A percentile compares a stretch with the other conserved stretches of the same genome.
These are phyloP conservation scores for Podospora fimiseda DNA, from an alignment of 495 filamentous ascomycete genomes.

Conservation along the genomic window DNA sequence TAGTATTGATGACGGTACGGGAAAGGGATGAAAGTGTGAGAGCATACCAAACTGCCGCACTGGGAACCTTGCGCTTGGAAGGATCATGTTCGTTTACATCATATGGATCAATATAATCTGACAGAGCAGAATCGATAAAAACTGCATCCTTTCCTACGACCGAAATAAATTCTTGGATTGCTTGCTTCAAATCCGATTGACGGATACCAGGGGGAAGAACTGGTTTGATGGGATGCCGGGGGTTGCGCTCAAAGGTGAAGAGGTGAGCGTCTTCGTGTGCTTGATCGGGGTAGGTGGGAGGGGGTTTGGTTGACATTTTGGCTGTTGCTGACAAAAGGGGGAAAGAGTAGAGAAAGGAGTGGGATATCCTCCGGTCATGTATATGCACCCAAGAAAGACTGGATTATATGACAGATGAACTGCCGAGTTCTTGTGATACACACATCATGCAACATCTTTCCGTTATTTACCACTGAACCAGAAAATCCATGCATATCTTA, in stretches of 20 bases:
- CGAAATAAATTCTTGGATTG: conserved; percentile 24
- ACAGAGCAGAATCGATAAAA: conserved; percentile 28
- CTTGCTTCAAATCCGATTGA: conserved; percentile 23
- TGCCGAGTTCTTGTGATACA: background rate
- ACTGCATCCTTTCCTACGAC: conserved; percentile 30
- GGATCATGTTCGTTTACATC: conserved; percentile 28
- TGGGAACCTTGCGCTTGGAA: conserved; percentile 31
- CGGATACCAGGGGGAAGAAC: conserved; percentile 39
- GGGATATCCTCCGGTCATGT: too few species aligned
- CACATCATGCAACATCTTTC: background rate
- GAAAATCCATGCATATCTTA: background rate
- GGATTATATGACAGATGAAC: background rate
- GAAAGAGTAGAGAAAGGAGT: too few species aligned
- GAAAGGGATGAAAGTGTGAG: background rate
- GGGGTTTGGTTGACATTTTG: conserved; percentile 17
- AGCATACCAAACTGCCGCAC: conserved; percentile 35
- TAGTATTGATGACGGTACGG: background rate
- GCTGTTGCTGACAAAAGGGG: background rate
- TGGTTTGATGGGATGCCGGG: conserved; percentile 16
- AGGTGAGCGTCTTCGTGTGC: conserved; percentile 22
- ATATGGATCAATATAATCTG: conserved; percentile 43
- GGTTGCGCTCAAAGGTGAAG: conserved; percentile 18
- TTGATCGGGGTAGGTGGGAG: conserved; percentile 20
- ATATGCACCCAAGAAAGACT: too few species aligned
- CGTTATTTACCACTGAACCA: background rate